These are phyloP conservation scores for Mallotus japonicus DNA, from an alignment of 441 rosid species.

Conservation along the genomic window DNA sequence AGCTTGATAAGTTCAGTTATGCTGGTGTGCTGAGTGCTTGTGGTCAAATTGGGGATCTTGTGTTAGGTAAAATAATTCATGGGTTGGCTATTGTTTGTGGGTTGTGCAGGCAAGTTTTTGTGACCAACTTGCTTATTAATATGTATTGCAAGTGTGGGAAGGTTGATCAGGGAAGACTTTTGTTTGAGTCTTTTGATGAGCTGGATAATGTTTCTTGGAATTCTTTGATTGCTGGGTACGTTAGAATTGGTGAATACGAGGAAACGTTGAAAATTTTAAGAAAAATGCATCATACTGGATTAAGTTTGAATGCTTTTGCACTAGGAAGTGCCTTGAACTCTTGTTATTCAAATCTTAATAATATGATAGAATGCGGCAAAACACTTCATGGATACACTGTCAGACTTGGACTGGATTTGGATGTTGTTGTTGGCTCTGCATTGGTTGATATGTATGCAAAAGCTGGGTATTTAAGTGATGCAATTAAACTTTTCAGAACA, in stretches of 20 bases:
- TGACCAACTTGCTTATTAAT: constrained; percentile 17
- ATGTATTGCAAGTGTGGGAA: constrained; percentile 20
- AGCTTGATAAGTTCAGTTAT: constrained; percentile 19
- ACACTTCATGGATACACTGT: constrained; percentile 41
- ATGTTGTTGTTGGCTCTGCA: constrained; percentile 49
- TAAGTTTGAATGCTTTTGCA: constrained; percentile 36
- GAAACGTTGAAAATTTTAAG: constrained; percentile 38
- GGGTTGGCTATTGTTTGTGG: constrained; percentile 11
- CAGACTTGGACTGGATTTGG: constrained; percentile 40
- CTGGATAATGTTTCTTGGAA: constrained; percentile 12
- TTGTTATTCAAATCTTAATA: constrained; percentile 31
- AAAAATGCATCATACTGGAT: constrained; percentile 42
- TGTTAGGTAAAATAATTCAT: constrained; percentile 15
- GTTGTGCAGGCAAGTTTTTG: background rate
- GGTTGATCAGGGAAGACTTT: constrained; percentile 10
- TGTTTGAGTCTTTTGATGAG: constrained; percentile 9
- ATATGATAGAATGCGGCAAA: constrained; percentile 32
- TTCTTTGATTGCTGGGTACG: constrained; percentile 20
- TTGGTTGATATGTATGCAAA: constrained; percentile 55
- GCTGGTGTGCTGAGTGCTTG: constrained; percentile 17
- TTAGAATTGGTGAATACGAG: constrained; percentile 29
- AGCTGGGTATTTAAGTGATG: constrained; percentile 36
- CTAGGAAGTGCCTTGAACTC: constrained; percentile 51
- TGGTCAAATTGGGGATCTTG: constrained; percentile 6
- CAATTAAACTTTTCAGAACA: constrained; percentile 31